Conservation (phyloP, 2,329 filamentous ascomycete species). For the Penicillium sp. region DNA sequence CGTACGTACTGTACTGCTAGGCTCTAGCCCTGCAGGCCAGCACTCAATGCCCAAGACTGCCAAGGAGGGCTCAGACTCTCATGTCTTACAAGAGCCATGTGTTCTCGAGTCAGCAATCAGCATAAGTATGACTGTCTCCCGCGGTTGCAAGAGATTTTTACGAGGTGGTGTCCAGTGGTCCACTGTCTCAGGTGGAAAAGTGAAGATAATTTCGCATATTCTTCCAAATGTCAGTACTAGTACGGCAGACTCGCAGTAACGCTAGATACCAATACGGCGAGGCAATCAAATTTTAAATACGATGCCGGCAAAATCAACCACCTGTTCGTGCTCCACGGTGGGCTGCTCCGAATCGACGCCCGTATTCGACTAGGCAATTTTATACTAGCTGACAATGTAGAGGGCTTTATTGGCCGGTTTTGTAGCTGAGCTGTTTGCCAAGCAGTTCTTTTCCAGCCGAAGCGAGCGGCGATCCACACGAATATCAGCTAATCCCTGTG, state of each 20-base stretch:
- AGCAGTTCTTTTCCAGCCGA: no score
- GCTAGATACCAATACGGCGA: no score
- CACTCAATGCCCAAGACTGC: not conserved
- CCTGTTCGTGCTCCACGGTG: not conserved
- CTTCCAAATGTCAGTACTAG: no score
- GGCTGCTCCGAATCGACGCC: no score
- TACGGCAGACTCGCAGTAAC: no score
- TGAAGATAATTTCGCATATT: not conserved
- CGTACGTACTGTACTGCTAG: no score
- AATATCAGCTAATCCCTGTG: not conserved
- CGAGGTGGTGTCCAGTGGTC: not conserved
- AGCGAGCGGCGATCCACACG: no score
- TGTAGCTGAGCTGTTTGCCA: not conserved
- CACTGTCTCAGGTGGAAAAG: not conserved
- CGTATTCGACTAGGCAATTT: no score
- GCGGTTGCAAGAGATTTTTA: not conserved
- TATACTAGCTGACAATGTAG: no score
- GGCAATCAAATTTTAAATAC: not conserved
- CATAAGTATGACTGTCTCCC: not conserved
- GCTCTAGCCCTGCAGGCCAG: no score
- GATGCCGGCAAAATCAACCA: not conserved
- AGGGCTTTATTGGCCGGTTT: not conserved
- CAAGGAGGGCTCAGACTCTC: not conserved
- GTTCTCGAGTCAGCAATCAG: not conserved
- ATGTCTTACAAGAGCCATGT: not conserved